These are phyloP conservation scores for Earliella scabrosa DNA, from an alignment of 1,284 basidiomycete genomes.

Conservation along the genomic window DNA sequence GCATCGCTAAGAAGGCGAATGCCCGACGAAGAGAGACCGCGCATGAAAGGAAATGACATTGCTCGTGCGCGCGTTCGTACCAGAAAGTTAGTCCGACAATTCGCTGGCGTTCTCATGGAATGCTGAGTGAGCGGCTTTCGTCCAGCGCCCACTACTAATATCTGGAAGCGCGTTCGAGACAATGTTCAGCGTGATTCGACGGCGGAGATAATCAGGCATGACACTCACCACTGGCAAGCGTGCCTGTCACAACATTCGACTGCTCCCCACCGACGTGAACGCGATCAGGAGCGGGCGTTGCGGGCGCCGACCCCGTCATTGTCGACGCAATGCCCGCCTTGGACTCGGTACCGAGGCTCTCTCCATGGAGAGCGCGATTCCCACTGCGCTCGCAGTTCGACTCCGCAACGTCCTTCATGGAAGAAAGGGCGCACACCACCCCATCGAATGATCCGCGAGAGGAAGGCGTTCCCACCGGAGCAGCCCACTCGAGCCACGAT, in stretches of 20 bases:
- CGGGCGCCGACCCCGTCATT: no score
- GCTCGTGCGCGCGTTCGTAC: background rate
- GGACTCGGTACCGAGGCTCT: slow-evolving; percentile 23
- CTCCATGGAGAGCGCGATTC: slow-evolving; percentile 14
- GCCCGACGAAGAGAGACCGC: background rate
- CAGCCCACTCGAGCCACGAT: slow-evolving; percentile 14
- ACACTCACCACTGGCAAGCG: background rate
- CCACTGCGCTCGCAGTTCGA: slow-evolving; percentile 7
- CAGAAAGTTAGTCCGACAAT: background rate
- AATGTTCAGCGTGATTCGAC: background rate
- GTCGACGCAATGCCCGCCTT: background rate
- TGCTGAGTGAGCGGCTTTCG: background rate
- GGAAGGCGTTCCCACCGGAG: slow-evolving; percentile 17
- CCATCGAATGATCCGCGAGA: slow-evolving; percentile 26
- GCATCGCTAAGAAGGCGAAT: background rate
- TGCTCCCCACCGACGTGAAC: no score
- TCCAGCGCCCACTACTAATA: background rate
- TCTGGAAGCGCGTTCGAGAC: background rate
- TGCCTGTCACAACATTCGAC: background rate
- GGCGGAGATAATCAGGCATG: slow-evolving; percentile 16
- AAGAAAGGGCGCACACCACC: slow-evolving; percentile 12
- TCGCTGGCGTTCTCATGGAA: background rate
- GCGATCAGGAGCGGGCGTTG: no score
- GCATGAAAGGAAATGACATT: background rate
- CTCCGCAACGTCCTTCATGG: slow-evolving; percentile 12